Base-by-base conservation (phyloP, 2,329 filamentous ascomycete species). In the Fusarium ambrosium region DNA sequence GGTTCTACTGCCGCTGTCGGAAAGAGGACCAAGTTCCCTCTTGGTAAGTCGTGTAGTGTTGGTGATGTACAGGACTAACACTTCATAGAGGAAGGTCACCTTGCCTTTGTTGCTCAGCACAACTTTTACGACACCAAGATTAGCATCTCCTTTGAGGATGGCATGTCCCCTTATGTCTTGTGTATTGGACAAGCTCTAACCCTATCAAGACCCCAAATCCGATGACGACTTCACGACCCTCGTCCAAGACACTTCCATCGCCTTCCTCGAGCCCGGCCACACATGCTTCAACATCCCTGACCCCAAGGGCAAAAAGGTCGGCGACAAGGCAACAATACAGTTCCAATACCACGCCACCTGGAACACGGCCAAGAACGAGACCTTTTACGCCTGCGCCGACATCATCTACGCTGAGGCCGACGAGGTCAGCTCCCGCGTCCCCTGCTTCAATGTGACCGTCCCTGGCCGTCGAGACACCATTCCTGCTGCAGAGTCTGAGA, bases 21-120 rank as follows among this genome's bases (percentile, higher is more conserved):
- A 18, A 63, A 58, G 29, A 48, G 65, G 14, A 68, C 45, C 48
- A 62, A 63, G 24, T 68, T 68, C 20, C 65, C 65, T 29, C 27
- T 63, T 32, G 48, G 48, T 55, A 20, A 32, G 48, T 55, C 11
- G 48, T 55, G 27, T 55, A 14, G 1, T 32, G 1, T 32, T 34
- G 13, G 18, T 32, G 10, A 2, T 20, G 48, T 13, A 32, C 18
- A 20, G 11, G 18, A 32, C 27, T 55, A 55, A 55, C 10, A 32
- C 18, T 11, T 20, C 6, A 5, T 6, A 55, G 48, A 55, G 48
- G 48, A 55, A 14, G 48, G 48, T 8, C 48, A 55, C 18, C 29
- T 55, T 55, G 27, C 48, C 4, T 9, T 55, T 32, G 48, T 55
- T 9, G 48, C 48, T 8, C 48, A 55, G 18, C 48, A 55, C 6